These are phyloP conservation scores for Sarocladium oryzae DNA, from an alignment of 2,329 filamentous ascomycete species.

Conservation along the genomic window DNA sequence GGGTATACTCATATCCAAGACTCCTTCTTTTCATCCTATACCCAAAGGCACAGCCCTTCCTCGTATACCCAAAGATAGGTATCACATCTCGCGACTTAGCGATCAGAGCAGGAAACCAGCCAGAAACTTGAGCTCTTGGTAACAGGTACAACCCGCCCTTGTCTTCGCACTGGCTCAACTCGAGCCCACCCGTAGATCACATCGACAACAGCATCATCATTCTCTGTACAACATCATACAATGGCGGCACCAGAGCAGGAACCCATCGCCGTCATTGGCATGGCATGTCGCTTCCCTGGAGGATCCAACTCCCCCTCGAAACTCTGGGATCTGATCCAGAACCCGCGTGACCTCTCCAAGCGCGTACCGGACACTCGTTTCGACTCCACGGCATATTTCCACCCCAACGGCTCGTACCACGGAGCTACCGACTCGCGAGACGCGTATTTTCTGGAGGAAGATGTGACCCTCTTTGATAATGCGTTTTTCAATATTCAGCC, in stretches of 20 bases:
- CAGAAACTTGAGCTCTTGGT: background rate
- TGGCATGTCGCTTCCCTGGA: slow-evolving; percentile 32
- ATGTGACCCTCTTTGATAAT: slow-evolving; percentile 27
- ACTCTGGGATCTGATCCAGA: slow-evolving; percentile 27
- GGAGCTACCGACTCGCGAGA: slow-evolving; percentile 16
- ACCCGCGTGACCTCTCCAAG: slow-evolving; percentile 27
- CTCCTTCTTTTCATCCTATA: background rate
- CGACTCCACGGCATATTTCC: slow-evolving; percentile 18
- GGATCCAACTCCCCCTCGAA: slow-evolving; percentile 24
- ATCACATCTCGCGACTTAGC: background rate
- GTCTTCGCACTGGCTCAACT: background rate
- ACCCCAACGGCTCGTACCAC: slow-evolving; percentile 25
- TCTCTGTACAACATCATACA: background rate
- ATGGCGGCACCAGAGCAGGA: slow-evolving; percentile 13
- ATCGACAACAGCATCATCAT: background rate
- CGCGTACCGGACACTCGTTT: slow-evolving; percentile 19
- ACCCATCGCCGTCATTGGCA: slow-evolving; percentile 35
- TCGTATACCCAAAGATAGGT: background rate
- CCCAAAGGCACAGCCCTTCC: background rate
- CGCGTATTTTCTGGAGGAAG: slow-evolving; percentile 29
- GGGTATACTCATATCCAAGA: background rate
- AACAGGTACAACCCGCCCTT: background rate
- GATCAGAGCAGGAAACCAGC: background rate
- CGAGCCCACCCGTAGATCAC: background rate
- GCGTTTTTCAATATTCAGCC: slow-evolving; percentile 33